phyloP scores from a whole-genome alignment of 192 early-diverging fungal species.

The Coemansia sp. region DNA sequence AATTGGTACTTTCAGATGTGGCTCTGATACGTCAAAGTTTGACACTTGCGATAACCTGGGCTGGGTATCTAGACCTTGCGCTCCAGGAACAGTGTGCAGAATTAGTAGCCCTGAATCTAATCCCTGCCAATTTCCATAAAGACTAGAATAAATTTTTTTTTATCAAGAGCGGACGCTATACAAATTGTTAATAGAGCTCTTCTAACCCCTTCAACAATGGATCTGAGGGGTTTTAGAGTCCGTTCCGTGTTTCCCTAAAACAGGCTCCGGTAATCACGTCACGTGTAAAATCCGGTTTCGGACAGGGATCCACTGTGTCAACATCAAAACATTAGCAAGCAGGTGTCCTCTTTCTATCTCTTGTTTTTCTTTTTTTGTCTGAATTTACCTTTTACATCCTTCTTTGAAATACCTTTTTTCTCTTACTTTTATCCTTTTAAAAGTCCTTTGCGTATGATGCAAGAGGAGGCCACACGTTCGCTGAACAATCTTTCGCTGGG shows the following conservation, averaged over 20 bases:
- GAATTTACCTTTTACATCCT: background rate
- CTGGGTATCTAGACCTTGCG: conserved; percentile 17
- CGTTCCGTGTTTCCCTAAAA: background rate
- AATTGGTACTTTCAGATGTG: conserved; percentile 9
- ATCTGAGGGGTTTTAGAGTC: background rate
- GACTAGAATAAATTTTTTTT: background rate
- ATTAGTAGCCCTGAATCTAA: background rate
- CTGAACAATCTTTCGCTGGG: conserved; percentile 10
- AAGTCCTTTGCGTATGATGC: background rate
- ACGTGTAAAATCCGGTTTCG: background rate
- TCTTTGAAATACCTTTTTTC: conserved; percentile 4
- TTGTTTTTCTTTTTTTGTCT: background rate
- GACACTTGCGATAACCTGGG: conserved; percentile 15
- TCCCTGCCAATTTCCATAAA: conserved; percentile 10
- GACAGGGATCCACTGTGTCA: background rate
- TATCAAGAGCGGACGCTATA: background rate
- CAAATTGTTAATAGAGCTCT: background rate
- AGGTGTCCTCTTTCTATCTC: background rate
- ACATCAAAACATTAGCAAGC: background rate
- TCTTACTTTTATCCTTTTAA: background rate
- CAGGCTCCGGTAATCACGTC: background rate
- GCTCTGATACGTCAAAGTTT: conserved; percentile 5
- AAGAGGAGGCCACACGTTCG: background rate
- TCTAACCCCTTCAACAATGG: background rate
- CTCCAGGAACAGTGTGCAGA: conserved; percentile 19